phyloP scores from a whole-genome alignment of 2,329 filamentous ascomycete species.

The Sphaerulina vaccinii region DNA sequence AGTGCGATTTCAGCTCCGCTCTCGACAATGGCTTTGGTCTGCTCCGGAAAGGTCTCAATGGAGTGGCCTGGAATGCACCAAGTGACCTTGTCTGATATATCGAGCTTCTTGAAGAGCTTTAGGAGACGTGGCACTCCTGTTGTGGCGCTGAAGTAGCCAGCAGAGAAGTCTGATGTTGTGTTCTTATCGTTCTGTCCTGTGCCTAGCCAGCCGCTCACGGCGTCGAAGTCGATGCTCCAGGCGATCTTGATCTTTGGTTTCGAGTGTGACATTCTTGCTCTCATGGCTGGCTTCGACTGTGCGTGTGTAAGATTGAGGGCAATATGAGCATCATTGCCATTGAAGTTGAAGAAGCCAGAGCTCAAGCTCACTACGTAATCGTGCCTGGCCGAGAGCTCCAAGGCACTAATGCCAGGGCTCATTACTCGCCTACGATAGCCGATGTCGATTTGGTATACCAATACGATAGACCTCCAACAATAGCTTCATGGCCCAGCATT shows the following conservation, averaged over 20 bases:
- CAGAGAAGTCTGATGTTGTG: conserved; percentile 55
- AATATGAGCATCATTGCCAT: too few species aligned
- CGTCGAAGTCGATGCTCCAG: conserved; percentile 55
- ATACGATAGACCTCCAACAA: background rate
- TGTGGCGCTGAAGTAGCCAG: conserved; percentile 56
- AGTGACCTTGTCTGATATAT: conserved; percentile 54
- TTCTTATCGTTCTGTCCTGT: conserved; percentile 56
- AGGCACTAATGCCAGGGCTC: conserved; percentile 10
- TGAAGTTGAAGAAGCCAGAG: conserved; percentile 6
- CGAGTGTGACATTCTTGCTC: background rate
- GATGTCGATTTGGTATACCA: background rate
- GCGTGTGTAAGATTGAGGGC: too few species aligned
- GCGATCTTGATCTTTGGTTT: conserved; percentile 42
- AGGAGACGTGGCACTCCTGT: conserved; percentile 59
- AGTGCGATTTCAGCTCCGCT: conserved; percentile 55
- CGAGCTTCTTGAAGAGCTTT: conserved; percentile 53
- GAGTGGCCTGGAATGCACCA: conserved; percentile 63
- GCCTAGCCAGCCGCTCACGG: conserved; percentile 60
- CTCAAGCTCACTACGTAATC: conserved; percentile 8
- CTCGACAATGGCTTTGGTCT: conserved; percentile 52
- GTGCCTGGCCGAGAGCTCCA: conserved; percentile 10
- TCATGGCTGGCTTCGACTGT: background rate
- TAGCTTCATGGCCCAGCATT: background rate
- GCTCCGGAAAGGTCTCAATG: conserved; percentile 56
- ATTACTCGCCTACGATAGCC: conserved; percentile 3